These are phyloP conservation scores for Gastrodia elata DNA, from an alignment of 106 monocot species.

Conservation along the genomic window DNA sequence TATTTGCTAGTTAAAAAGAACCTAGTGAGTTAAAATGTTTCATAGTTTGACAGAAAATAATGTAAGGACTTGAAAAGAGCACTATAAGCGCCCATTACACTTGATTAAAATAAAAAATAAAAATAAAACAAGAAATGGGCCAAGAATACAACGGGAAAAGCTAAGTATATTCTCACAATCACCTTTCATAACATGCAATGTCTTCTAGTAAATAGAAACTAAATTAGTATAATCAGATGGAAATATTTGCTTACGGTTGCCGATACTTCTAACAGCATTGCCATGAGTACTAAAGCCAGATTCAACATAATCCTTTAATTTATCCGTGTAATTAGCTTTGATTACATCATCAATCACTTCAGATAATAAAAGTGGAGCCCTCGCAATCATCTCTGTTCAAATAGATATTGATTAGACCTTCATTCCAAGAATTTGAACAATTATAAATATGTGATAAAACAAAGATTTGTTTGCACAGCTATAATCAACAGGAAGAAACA, in stretches of 20 bases:
- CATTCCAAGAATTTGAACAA: not conserved
- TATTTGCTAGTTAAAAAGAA: not conserved
- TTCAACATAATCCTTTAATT: constrained; percentile 52
- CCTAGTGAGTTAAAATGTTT: too few relatives aligned
- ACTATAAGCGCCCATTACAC: not conserved
- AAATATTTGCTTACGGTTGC: constrained; percentile 28
- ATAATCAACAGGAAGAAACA: not conserved
- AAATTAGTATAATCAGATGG: not conserved
- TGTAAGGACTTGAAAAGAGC: not conserved
- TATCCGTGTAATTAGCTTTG: constrained; percentile 34
- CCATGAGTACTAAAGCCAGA: constrained; percentile 29
- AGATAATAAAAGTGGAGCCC: constrained; percentile 24
- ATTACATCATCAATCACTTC: constrained; percentile 25
- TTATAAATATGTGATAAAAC: not conserved
- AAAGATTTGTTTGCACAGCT: too few relatives aligned
- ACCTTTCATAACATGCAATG: not conserved
- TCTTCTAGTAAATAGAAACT: not conserved
- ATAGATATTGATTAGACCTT: not conserved
- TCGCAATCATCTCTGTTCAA: constrained; percentile 34
- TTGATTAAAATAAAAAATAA: not conserved
- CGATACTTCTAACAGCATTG: constrained; percentile 33
- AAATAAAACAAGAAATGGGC: not conserved
- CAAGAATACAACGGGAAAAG: not conserved
- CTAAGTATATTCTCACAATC: not conserved
- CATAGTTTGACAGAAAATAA: not conserved